Evolutionary conservation across 495 filamentous ascomycete genomes (phyloP), one percentile per base, ranked within the genome.

Genomic region (Ramalina intermedia): DNA sequence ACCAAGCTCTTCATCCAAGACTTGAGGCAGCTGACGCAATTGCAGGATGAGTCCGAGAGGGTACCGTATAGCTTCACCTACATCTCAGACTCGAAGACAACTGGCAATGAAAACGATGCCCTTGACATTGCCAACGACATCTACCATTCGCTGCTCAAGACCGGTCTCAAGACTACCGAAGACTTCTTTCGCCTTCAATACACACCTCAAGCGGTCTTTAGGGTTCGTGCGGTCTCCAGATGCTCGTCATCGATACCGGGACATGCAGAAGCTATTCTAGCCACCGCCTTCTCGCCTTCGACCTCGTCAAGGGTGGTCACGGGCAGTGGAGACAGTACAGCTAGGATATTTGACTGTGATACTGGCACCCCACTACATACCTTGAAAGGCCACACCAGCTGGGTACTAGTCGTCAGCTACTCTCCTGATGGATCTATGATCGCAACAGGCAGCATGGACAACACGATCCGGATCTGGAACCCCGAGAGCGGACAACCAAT

Each of bases 361-460:
- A 96, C 86, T 0, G 89, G 89, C 40, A 96, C 90, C 1, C 88
- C 93, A 0, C 67, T 87, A 47, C 75, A 84, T 61, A 96, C 89
- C 2, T 64, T 99, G 20, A 94, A 93, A 61, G 91, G 91, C 12
- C 93, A 96, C 63, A 85, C 84, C 13, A 82, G 82, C 51, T 96
- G 89, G 90, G 89, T 99, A 7, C 67, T 99, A 54, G 84, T 79
- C 2, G 83, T 94, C 13, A 76, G 73, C 49, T 99, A 84, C 78
- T 88, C 82, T 27, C 90, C 86, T 7, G 86, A 94, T 58, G 85
- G 81, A 14, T 71, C 72, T 12, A 75, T 80, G 45, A 75, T 99
- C 43, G 93, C 87, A 9, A 96, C 90, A 3, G 93, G 91, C 13
- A 84, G 84, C 57, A 94, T 91, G 82, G 93, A 96, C 57, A 94